Evolutionary conservation across 1,139 yeast genomes (phyloP).

Genomic region (Candida tropicalis): DNA sequence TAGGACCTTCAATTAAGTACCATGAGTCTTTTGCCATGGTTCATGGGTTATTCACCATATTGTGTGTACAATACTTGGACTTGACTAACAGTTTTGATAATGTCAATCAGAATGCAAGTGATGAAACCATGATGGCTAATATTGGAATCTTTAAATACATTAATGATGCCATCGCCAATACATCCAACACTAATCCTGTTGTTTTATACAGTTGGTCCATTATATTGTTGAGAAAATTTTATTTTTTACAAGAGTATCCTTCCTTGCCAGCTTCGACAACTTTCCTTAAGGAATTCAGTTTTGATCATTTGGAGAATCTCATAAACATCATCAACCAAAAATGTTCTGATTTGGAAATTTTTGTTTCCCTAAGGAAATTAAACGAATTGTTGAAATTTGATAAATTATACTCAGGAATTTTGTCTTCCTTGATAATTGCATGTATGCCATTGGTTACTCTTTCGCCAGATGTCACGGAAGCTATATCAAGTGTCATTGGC

Average conservation of each 20-base stretch:
- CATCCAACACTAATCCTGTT: slow-evolving; percentile 44
- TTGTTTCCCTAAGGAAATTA: slow-evolving; percentile 43
- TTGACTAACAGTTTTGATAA: slow-evolving; percentile 48
- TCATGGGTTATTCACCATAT: slow-evolving; percentile 50
- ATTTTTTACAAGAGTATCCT: slow-evolving; percentile 44
- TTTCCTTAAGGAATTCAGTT: slow-evolving; percentile 18
- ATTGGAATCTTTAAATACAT: slow-evolving; percentile 42
- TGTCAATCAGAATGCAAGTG: slow-evolving; percentile 23
- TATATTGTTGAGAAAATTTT: slow-evolving; percentile 56
- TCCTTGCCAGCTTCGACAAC: slow-evolving; percentile 13
- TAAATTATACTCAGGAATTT: slow-evolving; percentile 55
- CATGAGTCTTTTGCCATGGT: slow-evolving; percentile 43
- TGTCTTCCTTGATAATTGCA: slow-evolving; percentile 61
- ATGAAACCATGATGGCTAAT: slow-evolving; percentile 45
- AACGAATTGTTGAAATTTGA: slow-evolving; percentile 53
- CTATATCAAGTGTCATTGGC: slow-evolving; percentile 52
- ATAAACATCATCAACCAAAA: slow-evolving; percentile 42
- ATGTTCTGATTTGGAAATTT: slow-evolving; percentile 51
- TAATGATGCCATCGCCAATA: slow-evolving; percentile 35
- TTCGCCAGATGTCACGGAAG: slow-evolving; percentile 54
- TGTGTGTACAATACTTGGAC: slow-evolving; percentile 56
- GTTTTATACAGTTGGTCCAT: slow-evolving; percentile 74
- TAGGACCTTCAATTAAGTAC: slow-evolving; percentile 30
- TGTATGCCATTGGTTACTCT: slow-evolving; percentile 66
- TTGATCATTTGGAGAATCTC: slow-evolving; percentile 18